Evolutionary conservation across 108 stramenopile species (phyloP).

Genomic region (Conticribra weissflogii): DNA sequence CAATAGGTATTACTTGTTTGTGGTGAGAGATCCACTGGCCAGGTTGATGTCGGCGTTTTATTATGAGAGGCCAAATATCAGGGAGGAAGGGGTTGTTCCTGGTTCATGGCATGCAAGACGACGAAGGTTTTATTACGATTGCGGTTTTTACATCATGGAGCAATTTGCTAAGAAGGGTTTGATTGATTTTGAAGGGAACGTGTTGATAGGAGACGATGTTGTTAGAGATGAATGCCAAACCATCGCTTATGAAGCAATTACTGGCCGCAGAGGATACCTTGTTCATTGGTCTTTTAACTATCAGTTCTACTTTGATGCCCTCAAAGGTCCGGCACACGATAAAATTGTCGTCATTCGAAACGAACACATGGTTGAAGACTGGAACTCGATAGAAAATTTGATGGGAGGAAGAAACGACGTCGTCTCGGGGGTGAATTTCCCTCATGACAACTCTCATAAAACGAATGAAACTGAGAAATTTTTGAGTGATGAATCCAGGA

Average conservation of each 20-base stretch:
- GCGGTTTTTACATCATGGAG: conserved; percentile 2
- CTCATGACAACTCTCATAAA: neutral
- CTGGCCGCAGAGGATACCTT: neutral
- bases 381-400: conserved; percentile 6
- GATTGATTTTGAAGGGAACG: neutral
- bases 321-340: neutral
- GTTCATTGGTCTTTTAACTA: conserved; percentile 15
- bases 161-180: neutral
- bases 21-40: conserved; percentile 3
- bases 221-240: neutral
- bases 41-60: neutral
- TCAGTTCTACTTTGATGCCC: conserved; percentile 7
- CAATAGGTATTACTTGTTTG: conserved; percentile 7
- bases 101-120: neutral
- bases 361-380: conserved; percentile 10
- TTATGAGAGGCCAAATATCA: conserved; percentile 1
- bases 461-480: conserved; percentile 28
- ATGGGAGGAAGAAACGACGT: conserved; percentile 1
- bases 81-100: neutral
- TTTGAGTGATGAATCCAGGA: conserved; percentile 28
- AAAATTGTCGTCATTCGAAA: conserved; percentile 7
- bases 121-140: conserved; percentile 2
- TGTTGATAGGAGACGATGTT: neutral
- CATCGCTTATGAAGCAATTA: neutral
- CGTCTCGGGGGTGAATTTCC: neutral